Evolutionary conservation across 345 rosid species (phyloP), one percentile per base, ranked within the genome.

Genomic region (Arabis alpina): DNA sequence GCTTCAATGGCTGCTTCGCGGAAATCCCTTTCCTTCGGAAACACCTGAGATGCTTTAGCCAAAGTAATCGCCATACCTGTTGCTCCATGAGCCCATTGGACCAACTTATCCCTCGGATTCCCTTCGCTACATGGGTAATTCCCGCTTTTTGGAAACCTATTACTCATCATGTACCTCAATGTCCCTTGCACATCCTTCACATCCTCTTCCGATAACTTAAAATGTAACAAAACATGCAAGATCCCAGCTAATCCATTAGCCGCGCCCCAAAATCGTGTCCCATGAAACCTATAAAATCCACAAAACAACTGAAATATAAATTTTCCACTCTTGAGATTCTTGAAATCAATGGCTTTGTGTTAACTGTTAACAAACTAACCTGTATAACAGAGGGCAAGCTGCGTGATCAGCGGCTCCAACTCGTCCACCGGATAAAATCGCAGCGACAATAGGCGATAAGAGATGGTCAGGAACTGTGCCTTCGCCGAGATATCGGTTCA

Each of bases 71-170:
- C 87, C 86, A 91, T 81, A 32, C 88, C 77, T 0, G 92, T 84
- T 45, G 98, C 96, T 30, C 98, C 97, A 47, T 89, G 92, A 54
- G 94, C 83, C 97, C 97, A 93, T 59, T 86, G 97, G 54, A 93
- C 97, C 54, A 93, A 77, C 75, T 82, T 86, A 76, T 93, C 92
- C 63, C 98, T 85, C 2, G 82, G 87, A 68, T 93, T 93, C 42
- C 98, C 96, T 84, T 91, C 96, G 14, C 96, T 88, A 5, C 89
- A 87, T 0, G 92, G 97, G 76, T 93, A 93, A 48, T 93, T 88
- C 6, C 97, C 94, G 40, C 98, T 93, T 15, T 70, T 87, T 0
- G 82, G 88, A 51, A 93, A 91, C 83, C 93, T 81, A 48, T 86
- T 91, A 41, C 88, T 79, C 90, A 91, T 89, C 96, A 93, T 87